phyloP scores from a whole-genome alignment of 2,329 filamentous ascomycete genomes.

The Neofusicoccum cordaticola region DNA sequence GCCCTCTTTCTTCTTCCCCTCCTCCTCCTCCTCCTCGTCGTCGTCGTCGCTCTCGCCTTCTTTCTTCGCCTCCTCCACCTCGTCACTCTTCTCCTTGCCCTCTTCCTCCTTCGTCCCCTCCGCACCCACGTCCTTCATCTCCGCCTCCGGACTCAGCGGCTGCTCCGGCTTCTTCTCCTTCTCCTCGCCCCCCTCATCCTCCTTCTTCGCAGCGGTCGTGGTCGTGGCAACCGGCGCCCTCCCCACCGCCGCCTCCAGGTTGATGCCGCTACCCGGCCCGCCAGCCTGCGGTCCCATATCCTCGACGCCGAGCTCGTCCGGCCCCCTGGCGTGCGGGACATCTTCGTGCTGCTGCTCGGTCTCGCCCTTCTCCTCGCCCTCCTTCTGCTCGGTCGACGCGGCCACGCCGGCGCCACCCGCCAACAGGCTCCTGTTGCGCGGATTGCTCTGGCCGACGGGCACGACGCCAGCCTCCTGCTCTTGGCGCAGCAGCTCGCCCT shows the following conservation, averaged over 20 bases:
- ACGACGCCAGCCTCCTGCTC: slow-evolving; percentile 81
- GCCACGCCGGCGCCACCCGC: slow-evolving; percentile 19
- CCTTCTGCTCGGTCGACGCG: slow-evolving; percentile 15
- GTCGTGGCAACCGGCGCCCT: slow-evolving; percentile 27
- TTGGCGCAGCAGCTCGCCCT: slow-evolving; percentile 77
- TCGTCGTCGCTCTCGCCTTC: background rate
- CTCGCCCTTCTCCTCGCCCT: background rate
- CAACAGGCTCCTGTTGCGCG: slow-evolving; percentile 23
- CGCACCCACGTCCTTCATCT: slow-evolving; percentile 19
- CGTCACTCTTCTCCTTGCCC: no score
- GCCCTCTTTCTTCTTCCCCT: background rate
- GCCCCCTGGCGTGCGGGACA: slow-evolving; percentile 75
- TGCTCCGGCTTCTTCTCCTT: slow-evolving; percentile 19
- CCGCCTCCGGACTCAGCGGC: slow-evolving; percentile 10
- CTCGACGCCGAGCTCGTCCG: slow-evolving; percentile 77
- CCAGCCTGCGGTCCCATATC: slow-evolving; percentile 75
- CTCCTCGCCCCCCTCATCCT: slow-evolving; percentile 21
- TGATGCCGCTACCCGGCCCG: slow-evolving; percentile 22
- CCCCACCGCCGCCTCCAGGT: slow-evolving; percentile 37
- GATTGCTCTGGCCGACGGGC: slow-evolving; percentile 57
- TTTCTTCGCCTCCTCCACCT: background rate
- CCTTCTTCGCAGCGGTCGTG: background rate
- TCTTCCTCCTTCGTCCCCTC: background rate
- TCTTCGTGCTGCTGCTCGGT: slow-evolving; percentile 45
- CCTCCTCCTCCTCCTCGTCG: background rate